Evolutionary conservation across 495 filamentous ascomycete genomes (phyloP).

Genomic region (Geoglossum glabrum): DNA sequence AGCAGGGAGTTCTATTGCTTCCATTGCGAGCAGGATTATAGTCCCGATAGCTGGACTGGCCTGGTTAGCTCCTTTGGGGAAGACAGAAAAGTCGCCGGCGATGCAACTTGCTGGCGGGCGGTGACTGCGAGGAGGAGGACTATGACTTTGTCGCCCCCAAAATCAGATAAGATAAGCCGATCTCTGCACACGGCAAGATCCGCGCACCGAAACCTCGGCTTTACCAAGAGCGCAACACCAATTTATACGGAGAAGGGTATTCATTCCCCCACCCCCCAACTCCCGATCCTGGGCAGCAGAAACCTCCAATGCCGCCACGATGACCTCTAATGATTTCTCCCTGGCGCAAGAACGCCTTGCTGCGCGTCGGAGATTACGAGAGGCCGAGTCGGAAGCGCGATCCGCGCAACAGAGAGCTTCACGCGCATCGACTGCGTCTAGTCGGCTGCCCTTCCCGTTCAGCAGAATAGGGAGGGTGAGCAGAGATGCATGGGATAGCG

Average conservation of each 20-base stretch:
- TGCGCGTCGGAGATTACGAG: constrained; percentile 54
- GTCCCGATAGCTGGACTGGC: neutral
- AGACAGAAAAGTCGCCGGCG: neutral
- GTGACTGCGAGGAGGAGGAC: too few relatives aligned
- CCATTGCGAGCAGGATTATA: constrained; percentile 14
- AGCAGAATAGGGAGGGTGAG: constrained; percentile 34
- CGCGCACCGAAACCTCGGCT: neutral
- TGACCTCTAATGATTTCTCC: constrained; percentile 64
- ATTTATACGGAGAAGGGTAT: too few relatives aligned
- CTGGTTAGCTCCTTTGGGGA: too few relatives aligned
- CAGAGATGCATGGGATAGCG: constrained; percentile 41
- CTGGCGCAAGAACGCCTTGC: constrained; percentile 67
- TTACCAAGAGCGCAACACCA: too few relatives aligned
- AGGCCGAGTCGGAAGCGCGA: constrained; percentile 35
- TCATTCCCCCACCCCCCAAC: neutral
- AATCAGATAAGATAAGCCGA: neutral
- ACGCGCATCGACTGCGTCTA: constrained; percentile 32
- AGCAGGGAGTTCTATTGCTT: constrained; percentile 32
- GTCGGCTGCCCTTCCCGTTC: constrained; percentile 44
- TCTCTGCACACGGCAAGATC: neutral
- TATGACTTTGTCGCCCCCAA: neutral
- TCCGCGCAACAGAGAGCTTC: constrained; percentile 36
- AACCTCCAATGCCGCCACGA: constrained; percentile 16
- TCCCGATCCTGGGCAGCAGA: neutral
- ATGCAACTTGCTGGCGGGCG: neutral